These are phyloP conservation scores for Tetracentron sinense DNA, from an alignment of 164 flowering plant species.

Conservation along the genomic window DNA sequence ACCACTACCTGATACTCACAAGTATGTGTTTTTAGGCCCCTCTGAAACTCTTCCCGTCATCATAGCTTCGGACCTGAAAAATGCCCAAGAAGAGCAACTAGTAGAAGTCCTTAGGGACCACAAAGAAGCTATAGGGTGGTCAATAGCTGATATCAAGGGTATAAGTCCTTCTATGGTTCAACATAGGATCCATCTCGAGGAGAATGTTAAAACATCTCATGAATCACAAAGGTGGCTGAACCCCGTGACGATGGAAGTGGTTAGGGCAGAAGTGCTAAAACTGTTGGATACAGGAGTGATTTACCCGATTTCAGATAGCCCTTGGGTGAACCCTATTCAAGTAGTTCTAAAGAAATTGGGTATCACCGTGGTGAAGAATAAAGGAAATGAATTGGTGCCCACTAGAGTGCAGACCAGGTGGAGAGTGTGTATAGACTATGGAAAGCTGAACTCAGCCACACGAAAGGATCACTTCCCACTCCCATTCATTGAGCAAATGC, in stretches of 20 bases:
- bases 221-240: not conserved
- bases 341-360: not conserved
- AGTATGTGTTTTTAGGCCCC: not conserved
- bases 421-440: constrained; percentile 7
- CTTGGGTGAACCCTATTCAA: not conserved
- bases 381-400: not conserved
- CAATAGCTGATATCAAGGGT: not conserved
- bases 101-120: not conserved
- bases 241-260: not conserved
- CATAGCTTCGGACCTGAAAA: not conserved
- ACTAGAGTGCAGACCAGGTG: not conserved
- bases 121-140: constrained; percentile 2
- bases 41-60: not conserved
- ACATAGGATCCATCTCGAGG: not conserved
- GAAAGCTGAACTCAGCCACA: not conserved
- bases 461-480: constrained; percentile 6
- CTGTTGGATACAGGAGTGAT: not conserved
- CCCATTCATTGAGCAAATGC: too few species aligned
- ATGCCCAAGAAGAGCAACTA: not conserved
- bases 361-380: not conserved
- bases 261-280: not conserved
- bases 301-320: not conserved
- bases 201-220: not conserved
- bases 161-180: not conserved
- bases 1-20: not conserved